Percentiles rank a stretch among this genome's conserved stretches.
Conservation (phyloP, 2,329 filamentous ascomycete genomes). For the Fusarium globosum region DNA sequence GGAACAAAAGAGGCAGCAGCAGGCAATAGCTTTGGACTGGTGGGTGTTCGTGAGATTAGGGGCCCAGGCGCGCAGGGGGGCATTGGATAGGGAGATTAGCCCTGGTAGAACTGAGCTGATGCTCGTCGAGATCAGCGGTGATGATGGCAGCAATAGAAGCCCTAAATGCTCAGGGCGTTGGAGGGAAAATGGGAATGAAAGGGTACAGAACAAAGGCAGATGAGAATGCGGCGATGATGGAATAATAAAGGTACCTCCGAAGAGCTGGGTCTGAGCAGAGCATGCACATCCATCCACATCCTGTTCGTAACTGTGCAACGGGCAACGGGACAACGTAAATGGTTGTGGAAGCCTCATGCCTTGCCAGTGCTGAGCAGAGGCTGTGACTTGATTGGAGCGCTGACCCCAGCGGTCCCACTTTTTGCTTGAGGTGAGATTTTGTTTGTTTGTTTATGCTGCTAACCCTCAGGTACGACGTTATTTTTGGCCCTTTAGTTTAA, state of each 20-base stretch:
- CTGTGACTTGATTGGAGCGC: slow-evolving; percentile 37
- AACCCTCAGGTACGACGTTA: slow-evolving; percentile 38
- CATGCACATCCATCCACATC: slow-evolving; percentile 14
- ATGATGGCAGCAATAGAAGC: slow-evolving; percentile 3
- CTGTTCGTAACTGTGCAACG: slow-evolving; percentile 45
- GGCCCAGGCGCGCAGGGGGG: slow-evolving; percentile 41
- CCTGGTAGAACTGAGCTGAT: slow-evolving; percentile 38
- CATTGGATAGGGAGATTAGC: slow-evolving; percentile 42
- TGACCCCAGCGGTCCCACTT: slow-evolving; percentile 25
- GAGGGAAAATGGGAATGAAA: slow-evolving; percentile 2
- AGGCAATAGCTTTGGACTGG: slow-evolving; percentile 27
- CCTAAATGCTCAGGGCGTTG: slow-evolving; percentile 7
- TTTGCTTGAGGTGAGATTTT: slow-evolving; percentile 44
- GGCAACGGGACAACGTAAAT: slow-evolving; percentile 43
- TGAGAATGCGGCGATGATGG: slow-evolving; percentile 25
- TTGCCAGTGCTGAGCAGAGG: slow-evolving; percentile 17
- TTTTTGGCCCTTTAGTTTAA: slow-evolving; percentile 42
- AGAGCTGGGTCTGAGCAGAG: slow-evolving; percentile 23
- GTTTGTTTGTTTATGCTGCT: slow-evolving; percentile 52
- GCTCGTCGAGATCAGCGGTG: slow-evolving; percentile 15
- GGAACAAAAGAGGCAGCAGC: slow-evolving; percentile 24
- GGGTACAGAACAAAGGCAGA: slow-evolving; percentile 15
- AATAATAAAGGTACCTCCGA: slow-evolving; percentile 40
- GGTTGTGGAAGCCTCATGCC: slow-evolving; percentile 35
- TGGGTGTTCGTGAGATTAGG: slow-evolving; percentile 43